phyloP scores from a whole-genome alignment of 768 basidiomycete species.

The Suillus decipiens region DNA sequence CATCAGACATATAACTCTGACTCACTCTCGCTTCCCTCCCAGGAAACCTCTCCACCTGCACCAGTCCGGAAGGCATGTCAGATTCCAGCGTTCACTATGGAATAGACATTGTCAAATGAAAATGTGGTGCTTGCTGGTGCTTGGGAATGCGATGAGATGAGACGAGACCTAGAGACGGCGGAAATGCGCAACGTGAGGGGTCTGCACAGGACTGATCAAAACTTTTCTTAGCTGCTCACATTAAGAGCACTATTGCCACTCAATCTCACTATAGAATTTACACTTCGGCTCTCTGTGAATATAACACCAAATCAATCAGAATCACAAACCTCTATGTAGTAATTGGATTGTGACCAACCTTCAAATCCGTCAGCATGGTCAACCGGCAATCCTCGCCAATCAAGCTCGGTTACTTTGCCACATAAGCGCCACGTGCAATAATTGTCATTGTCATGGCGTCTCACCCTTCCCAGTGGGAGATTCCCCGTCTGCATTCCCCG shows the following conservation, averaged over 20 bases:
- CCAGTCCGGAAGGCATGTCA: background rate
- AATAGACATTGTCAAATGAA: background rate
- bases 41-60: background rate
- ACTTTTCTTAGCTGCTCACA: background rate
- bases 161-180: background rate
- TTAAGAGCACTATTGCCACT: background rate
- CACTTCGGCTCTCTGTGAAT: background rate
- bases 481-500: background rate
- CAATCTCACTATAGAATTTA: background rate
- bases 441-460: constrained; percentile 1
- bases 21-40: background rate
- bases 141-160: background rate
- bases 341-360: background rate
- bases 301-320: constrained; percentile 1
- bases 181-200: background rate
- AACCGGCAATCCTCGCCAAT: background rate
- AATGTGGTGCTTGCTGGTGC: background rate
- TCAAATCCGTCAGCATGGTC: background rate
- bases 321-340: background rate
- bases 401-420: background rate
- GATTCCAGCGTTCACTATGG: background rate
- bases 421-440: background rate
- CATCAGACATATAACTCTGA: background rate
- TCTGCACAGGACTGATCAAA: background rate
- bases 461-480: background rate